Base-by-base conservation (phyloP, 768 basidiomycete genomes). In the Hemileccinum rubropunctum region DNA sequence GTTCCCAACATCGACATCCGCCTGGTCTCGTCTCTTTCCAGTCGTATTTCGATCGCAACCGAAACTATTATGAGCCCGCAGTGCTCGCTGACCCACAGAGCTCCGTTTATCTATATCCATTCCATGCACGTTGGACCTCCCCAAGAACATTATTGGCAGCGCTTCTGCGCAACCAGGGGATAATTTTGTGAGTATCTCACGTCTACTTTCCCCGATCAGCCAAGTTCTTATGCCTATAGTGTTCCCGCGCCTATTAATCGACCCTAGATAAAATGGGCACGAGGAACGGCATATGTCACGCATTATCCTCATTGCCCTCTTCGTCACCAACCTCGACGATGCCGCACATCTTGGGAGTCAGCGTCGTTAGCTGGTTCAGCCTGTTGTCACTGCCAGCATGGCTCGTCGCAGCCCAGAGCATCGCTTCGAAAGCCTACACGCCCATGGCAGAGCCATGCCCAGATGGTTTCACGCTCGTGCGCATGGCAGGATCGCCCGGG, bases 381-480 rank as follows among this genome's bases (percentile, higher is more conserved):
- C 42, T 65, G 23, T 18, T 50, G 6, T 45, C 36, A 0, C 13
- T 58, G 2, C 20, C 33, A 1, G 6, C 39, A 40, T 56, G 43
- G 54, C 46, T 50, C 2, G 59, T 42, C 11, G 30, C 50, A 20
- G 62, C 63, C 5, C 63, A 69, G 28, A 53, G 45, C n/a, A 26
- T 61, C 14, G 58, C 65, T 15, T 69, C 65, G 6, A 46, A 42
- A 17, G 59, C 54, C 0, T 69, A 67, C 36, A 63, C 57, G 0
- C 66, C 68, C 1, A 21, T 54, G 3, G 42, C 52, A 12, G 58
- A 38, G 2, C 1, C 44, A 4, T 69, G 68, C 32, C 58, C 66
- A 0, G 15, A 47, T 1, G 61, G 26, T 20, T 67, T 69, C 14
- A n/a, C 45, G 1, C 61, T 69, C 39, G 66, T 69, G 21, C 68